Evolutionary conservation across 2,329 filamentous ascomycete genomes (phyloP), one percentile per base, ranked within the genome.

Genomic region (Mycosphaerelloides madeirae): DNA sequence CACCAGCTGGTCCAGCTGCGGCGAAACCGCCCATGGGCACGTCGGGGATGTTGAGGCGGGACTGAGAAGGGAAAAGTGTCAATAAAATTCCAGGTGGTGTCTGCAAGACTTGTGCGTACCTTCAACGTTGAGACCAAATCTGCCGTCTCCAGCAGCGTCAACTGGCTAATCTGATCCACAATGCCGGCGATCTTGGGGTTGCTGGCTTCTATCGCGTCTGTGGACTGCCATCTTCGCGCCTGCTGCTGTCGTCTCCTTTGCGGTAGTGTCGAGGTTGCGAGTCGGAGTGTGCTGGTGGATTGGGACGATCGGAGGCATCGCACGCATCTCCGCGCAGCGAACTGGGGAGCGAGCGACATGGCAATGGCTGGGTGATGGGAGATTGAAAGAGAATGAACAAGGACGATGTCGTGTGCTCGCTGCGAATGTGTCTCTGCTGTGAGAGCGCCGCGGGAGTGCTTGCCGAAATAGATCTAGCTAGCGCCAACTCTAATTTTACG

Each of bases 151-250:
- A 99, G 75, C 47, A 99, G 78, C 34, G 90, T 98, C 79, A 99
- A 84, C 80, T 93, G 84, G 73, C 91, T 95, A 70, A 99, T 98
- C 73, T 98, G 90, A 68, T 98, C 90, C 64, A 99, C 93, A 64
- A 99, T 98, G 48, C 80, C 81, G 59, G 83, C 71, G 62, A 99
- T 95, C 80, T 98, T 98, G 53, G 93, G 89, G 72, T 87, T 95
- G 45, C 58, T 48, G 37, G 67, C 64, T 43, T 76, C 75, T 45
- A 67, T 63, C 44, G 77, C 81, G 61, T 90, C 85, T 59, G 88
- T 90, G 52, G 88, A 91, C 71, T 93, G 86, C 85, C 87, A 90
- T 79, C 93, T 82, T 72, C 85, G 81, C 65, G 80, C 43, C 28
- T 55, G 47, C 36, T 54, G 56, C 48, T 53, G 54, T 44, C 44